Evolutionary conservation across 139 green algal genomes (phyloP).

Genomic region (Tetradesmus lagerheimii): DNA sequence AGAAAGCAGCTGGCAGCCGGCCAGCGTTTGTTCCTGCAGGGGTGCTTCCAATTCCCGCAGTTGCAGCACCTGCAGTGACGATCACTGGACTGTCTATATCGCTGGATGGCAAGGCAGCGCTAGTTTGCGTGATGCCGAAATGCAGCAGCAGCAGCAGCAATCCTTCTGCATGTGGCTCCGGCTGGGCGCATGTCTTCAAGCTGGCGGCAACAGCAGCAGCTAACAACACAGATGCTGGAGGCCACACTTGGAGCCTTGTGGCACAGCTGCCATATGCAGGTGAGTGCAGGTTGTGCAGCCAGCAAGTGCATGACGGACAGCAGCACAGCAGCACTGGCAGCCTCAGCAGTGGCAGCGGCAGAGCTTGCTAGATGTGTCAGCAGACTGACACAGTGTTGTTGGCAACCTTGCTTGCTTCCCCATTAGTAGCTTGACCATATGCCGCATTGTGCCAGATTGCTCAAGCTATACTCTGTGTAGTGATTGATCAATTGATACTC

Average conservation of each 20-base stretch:
- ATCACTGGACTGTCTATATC: conserved; percentile 13
- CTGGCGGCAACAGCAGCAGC: neutral
- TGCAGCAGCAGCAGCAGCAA: neutral
- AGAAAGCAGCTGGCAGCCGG: neutral
- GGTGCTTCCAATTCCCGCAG: neutral
- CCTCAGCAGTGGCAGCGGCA: too few species aligned
- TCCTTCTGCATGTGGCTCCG: neutral
- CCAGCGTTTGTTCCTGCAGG: neutral
- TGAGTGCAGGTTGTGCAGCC: neutral
- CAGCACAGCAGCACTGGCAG: too few species aligned
- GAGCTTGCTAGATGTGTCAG: too few species aligned
- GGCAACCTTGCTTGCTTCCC: neutral
- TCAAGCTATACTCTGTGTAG: too few species aligned
- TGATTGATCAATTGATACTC: too few species aligned
- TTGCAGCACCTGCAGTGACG: neutral
- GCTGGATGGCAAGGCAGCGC: neutral
- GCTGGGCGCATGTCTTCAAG: neutral
- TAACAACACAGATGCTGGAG: neutral
- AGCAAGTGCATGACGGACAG: too few species aligned
- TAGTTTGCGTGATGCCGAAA: conserved; percentile 13
- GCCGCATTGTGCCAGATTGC: too few species aligned
- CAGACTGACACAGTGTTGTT: too few species aligned
- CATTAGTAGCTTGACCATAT: too few species aligned
- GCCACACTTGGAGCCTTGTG: neutral
- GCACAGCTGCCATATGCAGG: conserved; percentile 6